Evolutionary conservation across 73 alveolate genomes (phyloP).

Genomic region (Tetrahymena borealis): DNA sequence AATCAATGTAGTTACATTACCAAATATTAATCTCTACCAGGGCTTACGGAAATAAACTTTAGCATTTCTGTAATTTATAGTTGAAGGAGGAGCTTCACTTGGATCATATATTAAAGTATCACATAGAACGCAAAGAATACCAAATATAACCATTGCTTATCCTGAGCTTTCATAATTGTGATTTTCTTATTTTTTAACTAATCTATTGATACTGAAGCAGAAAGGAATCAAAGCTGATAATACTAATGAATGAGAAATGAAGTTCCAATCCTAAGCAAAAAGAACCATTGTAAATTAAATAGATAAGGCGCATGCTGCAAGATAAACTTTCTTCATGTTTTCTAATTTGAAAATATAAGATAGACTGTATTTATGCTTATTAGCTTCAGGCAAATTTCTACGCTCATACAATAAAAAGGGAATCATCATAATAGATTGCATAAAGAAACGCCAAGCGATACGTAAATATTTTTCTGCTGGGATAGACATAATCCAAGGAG

Average conservation of each 20-base stretch:
- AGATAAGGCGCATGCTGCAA: slow-evolving; percentile 14
- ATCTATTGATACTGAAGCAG: slow-evolving; percentile 8
- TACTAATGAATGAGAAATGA: slow-evolving; percentile 15
- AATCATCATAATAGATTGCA: slow-evolving; percentile 9
- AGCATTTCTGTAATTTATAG: slow-evolving; percentile 13
- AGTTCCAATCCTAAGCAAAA: slow-evolving; percentile 16
- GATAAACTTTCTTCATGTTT: slow-evolving; percentile 13
- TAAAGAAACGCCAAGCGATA: slow-evolving; percentile 37
- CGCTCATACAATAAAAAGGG: slow-evolving; percentile 30
- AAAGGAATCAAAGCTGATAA: slow-evolving; percentile 12
- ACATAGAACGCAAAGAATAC: background rate
- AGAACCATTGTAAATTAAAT: slow-evolving; percentile 15
- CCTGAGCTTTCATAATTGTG: slow-evolving; percentile 22
- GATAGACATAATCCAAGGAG: slow-evolving; percentile 38
- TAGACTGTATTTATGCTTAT: background rate
- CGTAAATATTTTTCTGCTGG: slow-evolving; percentile 40
- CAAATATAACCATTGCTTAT: slow-evolving; percentile 7
- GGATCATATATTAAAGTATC: background rate
- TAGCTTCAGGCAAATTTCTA: slow-evolving; percentile 10
- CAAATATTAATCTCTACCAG: slow-evolving; percentile 29
- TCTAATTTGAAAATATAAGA: background rate
- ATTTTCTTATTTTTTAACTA: slow-evolving; percentile 15
- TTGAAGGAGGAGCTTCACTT: background rate
- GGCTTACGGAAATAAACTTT: slow-evolving; percentile 1
- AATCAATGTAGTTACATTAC: slow-evolving; percentile 19